Conservation (phyloP, 2,329 filamentous ascomycete genomes). For the Curvularia spicifera region DNA sequence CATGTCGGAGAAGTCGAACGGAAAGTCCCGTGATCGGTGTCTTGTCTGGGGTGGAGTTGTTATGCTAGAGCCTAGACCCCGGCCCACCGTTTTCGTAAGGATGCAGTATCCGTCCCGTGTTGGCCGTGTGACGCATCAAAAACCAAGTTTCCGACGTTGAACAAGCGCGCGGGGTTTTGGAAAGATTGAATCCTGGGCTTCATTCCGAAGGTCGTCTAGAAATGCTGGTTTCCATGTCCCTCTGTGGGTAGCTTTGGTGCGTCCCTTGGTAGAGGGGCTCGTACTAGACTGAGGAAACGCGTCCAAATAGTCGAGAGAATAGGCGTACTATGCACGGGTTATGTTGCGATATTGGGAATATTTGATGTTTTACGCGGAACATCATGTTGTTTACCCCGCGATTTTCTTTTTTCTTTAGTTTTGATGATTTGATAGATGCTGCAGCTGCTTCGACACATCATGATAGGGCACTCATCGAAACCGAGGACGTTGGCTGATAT, state of each 20-base stretch:
- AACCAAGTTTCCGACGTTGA: neutral
- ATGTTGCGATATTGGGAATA: neutral
- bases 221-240: neutral
- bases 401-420: neutral
- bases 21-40: neutral
- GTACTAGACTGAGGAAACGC: neutral
- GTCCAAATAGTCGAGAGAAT: neutral
- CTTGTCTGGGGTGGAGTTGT: neutral
- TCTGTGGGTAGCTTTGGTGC: neutral
- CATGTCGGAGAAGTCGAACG: neutral
- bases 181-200: neutral
- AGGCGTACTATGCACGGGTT: neutral
- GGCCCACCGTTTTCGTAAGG: too few species aligned
- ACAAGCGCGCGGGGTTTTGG: neutral
- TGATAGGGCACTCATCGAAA: neutral
- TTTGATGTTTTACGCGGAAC: neutral
- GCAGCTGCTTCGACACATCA: neutral
- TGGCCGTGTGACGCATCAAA: conserved; percentile 5
- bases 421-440: neutral
- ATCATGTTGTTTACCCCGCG: too few species aligned
- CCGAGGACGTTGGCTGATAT: conserved; percentile 1
- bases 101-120: neutral
- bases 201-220: neutral
- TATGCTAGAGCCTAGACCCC: neutral
- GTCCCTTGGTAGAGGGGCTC: neutral